Base-by-base conservation (phyloP, 2,329 filamentous ascomycete species). In the Exophiala mesophila region DNA sequence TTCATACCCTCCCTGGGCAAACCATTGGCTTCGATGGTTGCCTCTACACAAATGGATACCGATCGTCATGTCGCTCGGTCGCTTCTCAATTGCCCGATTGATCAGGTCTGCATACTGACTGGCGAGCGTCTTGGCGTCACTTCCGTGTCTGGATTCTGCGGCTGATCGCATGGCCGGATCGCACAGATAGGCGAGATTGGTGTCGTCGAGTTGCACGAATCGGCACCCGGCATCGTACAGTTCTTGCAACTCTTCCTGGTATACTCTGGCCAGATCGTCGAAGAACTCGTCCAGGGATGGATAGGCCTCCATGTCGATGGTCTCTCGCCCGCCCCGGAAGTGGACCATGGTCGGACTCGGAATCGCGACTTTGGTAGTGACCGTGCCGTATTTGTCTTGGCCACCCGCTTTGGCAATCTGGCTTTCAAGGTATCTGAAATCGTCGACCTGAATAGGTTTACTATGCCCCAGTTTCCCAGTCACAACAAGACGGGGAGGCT, bases 291-390 rank as follows among this genome's bases (percentile, higher is more conserved):
- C 74, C 7, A 78, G 65, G 13, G 68, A 67, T 4, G 74, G 74
- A 58, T 78, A 78, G 6, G 72, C 72, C 31, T 63, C 61, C 54
- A 67, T 64, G 55, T 72, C 67, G 57, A 77, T 77, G 53, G 66
- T 66, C 16, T 74, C 71, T 21, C 74, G 66, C 8, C 69, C 72
- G 47, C 73, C 73, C 44, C 74, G 71, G 68, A 78, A 78, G 57
- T 78, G 74, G 37, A 77, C 69, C 74, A 77, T 77, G n/a, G 75
- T 78, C 9, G 75, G 75, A 29, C 63, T 69, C 3, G 75, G 74
- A 46, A 78, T 77, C 64, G 72, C 74, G 21, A 78, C 74, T 58
- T 78, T 78, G 29, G 50, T 33, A 7, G 39, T 53, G 6, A 49
- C 49, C 18, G 57, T 55, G 17, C 37, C 29, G 16, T 21, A 42